These are phyloP conservation scores for Zygnema cylindricum DNA, from an alignment of 139 green algal species.

Conservation along the genomic window DNA sequence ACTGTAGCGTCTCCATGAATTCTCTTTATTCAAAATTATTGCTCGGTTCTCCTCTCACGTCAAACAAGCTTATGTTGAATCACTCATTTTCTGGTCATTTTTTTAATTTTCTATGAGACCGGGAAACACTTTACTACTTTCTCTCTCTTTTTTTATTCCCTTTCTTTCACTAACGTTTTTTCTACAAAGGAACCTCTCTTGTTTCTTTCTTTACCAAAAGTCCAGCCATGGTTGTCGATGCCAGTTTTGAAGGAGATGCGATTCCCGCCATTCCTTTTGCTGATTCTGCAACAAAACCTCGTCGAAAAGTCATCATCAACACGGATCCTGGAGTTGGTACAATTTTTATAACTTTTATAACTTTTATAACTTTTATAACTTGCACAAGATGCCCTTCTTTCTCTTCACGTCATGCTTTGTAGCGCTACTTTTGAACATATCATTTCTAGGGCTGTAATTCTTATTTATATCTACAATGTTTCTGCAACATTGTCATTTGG, in stretches of 20 bases:
- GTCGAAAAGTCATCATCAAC: neutral
- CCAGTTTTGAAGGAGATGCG: neutral
- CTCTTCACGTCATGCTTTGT: neutral
- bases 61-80: no score
- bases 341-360: neutral
- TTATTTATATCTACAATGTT: neutral
- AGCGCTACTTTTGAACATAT: neutral
- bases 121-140: no score
- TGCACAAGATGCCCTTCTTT: no score
- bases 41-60: no score
- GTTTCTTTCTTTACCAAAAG: neutral
- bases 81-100: no score
- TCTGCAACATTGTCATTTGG: neutral
- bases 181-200: no score
- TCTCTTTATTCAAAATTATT: no score
- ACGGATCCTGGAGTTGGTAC: neutral
- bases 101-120: no score
- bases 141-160: no score
- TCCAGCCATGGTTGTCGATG: neutral
- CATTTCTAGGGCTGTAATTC: neutral
- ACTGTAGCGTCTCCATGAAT: no score
- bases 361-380: neutral
- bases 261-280: neutral
- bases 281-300: neutral
- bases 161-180: no score